A percentile compares a stretch with the other conserved stretches of the same genome.
Evolutionary conservation across 2,329 filamentous ascomycete genomes (phyloP).

Genomic region (Dothideomycetes sp.): DNA sequence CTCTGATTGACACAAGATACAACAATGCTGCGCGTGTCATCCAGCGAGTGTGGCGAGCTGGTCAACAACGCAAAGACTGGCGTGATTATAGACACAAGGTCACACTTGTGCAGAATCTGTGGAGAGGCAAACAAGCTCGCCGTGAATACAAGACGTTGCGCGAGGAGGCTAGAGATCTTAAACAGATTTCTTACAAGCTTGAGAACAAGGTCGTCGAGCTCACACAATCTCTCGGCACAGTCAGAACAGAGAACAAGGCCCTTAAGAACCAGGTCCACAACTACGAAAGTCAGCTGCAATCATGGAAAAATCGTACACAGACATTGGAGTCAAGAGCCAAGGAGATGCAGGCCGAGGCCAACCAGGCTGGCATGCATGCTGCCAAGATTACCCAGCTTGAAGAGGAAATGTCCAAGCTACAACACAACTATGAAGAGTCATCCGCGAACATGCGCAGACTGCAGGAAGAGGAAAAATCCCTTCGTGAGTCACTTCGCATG

Average conservation of each 20-base stretch:
- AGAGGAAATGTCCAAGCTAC: conserved; percentile 87
- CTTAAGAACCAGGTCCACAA: conserved; percentile 83
- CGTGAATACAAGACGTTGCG: conserved; percentile 81
- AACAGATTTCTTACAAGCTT: conserved; percentile 98
- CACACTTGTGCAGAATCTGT: conserved; percentile 81
- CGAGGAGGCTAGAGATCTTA: conserved; percentile 93
- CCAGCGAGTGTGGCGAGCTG: conserved; percentile 79
- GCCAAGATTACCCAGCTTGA: conserved; percentile 87
- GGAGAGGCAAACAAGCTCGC: conserved; percentile 76
- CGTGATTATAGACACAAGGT: conserved; percentile 83
- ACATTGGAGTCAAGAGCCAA: conserved; percentile 81
- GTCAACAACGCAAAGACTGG: conserved; percentile 71
- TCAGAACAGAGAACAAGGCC: conserved; percentile 91
- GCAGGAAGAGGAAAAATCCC: conserved; percentile 83
- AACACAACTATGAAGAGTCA: conserved; percentile 82
- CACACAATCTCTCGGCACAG: conserved; percentile 82
- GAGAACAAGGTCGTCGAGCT: conserved; percentile 99
- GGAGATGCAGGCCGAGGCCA: conserved; percentile 91
- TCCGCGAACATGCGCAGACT: conserved; percentile 83
- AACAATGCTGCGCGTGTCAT: conserved; percentile 87
- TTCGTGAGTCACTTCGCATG: conserved; percentile 71
- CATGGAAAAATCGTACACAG: conserved; percentile 88
- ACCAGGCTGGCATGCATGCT: conserved; percentile 91
- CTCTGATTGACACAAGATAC: conserved; percentile 87
- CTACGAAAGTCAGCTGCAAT: conserved; percentile 92